Evolutionary conservation across 2,329 filamentous ascomycete genomes (phyloP).

Genomic region (Aureobasidium sp.): DNA sequence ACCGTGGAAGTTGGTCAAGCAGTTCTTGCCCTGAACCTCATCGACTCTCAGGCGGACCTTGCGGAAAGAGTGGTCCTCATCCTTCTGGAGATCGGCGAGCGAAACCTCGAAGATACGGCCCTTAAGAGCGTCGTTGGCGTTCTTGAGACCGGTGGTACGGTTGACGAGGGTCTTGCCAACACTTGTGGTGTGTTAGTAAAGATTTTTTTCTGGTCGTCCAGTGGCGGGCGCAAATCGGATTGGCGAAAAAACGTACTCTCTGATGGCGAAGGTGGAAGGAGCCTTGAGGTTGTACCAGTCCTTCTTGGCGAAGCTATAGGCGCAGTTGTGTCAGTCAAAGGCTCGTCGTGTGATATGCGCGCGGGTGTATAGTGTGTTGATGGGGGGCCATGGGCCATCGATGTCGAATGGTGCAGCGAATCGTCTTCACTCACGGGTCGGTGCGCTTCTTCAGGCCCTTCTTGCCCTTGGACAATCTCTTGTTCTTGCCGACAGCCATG

Average conservation of each 20-base stretch:
- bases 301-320: constrained; percentile 49
- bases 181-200: constrained; percentile 30
- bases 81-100: constrained; percentile 97
- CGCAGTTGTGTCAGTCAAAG: constrained; percentile 24
- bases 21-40: constrained; percentile 99
- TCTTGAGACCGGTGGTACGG: constrained; percentile 99
- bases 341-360: background rate
- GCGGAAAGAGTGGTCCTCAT: constrained; percentile 99
- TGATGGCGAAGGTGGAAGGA: constrained; percentile 86
- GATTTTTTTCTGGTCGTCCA: constrained; percentile 5
- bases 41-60: constrained; percentile 99
- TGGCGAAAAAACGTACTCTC: constrained; percentile 60
- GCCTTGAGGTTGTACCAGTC: constrained; percentile 99
- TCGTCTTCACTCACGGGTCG: constrained; percentile 46
- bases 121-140: constrained; percentile 98
- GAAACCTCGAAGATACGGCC: constrained; percentile 98
- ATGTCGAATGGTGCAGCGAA: constrained; percentile 56
- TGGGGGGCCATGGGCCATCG: background rate
- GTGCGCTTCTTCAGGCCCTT: constrained; percentile 99
- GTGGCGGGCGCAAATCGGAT: constrained; percentile 8
- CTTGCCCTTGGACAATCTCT: constrained; percentile 99
- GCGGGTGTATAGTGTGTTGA: background rate
- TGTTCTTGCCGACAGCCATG: constrained; percentile 92
- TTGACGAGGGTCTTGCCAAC: constrained; percentile 99
- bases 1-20: constrained; percentile 99